Percentiles rank a stretch among this genome's conserved stretches.
These are phyloP conservation scores for Backusella tarrabulga DNA, from an alignment of 192 early-diverging fungal genomes.

Conservation along the genomic window DNA sequence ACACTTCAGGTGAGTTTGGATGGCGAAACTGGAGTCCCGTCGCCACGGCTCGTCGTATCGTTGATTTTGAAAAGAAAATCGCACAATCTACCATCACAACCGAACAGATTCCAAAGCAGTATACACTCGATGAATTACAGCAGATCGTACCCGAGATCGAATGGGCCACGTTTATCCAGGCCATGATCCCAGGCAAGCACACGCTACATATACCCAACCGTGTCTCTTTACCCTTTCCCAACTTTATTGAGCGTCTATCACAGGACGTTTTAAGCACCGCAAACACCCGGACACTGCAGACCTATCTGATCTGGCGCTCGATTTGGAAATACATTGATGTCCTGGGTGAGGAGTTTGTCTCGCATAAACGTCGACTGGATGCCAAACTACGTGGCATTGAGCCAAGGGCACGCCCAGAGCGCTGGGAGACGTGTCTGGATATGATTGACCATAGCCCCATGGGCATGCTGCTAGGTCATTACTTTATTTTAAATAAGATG, in stretches of 20 bases:
- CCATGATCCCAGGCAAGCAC: background rate
- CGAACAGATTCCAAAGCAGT: background rate
- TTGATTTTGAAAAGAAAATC: constrained; percentile 59
- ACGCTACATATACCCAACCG: background rate
- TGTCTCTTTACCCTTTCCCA: background rate
- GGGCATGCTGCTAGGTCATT: constrained; percentile 41
- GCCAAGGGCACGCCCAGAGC: constrained; percentile 36
- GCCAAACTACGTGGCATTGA: constrained; percentile 45
- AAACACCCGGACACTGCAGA: constrained; percentile 38
- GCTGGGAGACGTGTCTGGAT: constrained; percentile 40
- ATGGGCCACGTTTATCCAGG: background rate
- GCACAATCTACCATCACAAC: constrained; percentile 27
- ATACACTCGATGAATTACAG: constrained; percentile 6
- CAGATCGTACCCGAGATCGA: background rate
- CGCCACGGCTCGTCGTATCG: constrained; percentile 49
- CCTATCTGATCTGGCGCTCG: constrained; percentile 52
- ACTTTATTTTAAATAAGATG: constrained; percentile 34
- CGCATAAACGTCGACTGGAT: constrained; percentile 32
- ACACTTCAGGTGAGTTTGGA: constrained; percentile 15
- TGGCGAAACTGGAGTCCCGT: constrained; percentile 16
- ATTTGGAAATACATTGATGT: constrained; percentile 35
- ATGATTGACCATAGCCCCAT: constrained; percentile 30
- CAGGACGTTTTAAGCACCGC: constrained; percentile 35
- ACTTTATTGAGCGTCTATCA: background rate
- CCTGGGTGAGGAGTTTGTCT: constrained; percentile 37